Evolutionary conservation across 2,329 filamentous ascomycete species (phyloP).

Genomic region (Claviceps humidiphila): DNA sequence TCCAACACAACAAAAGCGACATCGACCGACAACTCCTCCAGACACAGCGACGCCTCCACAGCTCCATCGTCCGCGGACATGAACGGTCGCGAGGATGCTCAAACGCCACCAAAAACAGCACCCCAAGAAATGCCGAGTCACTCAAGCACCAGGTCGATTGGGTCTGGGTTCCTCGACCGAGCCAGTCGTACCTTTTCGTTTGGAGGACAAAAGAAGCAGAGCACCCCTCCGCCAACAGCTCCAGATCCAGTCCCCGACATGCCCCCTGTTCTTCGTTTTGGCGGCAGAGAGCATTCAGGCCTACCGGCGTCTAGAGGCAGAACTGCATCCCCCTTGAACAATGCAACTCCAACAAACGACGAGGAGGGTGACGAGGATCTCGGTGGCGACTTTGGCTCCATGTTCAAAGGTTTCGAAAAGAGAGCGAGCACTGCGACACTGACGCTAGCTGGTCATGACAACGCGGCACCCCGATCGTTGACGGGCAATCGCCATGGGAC

Average conservation of each 20-base stretch:
- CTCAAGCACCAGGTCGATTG: conserved; percentile 33
- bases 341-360: conserved; percentile 37
- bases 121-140: conserved; percentile 25
- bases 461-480: conserved; percentile 28
- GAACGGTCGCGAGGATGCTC: conserved; percentile 16
- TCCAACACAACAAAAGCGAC: conserved; percentile 48
- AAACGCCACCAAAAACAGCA: conserved; percentile 21
- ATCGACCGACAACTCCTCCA: conserved; percentile 46
- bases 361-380: conserved; percentile 33
- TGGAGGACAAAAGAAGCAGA: conserved; percentile 39
- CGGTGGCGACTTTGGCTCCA: conserved; percentile 44
- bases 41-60: conserved; percentile 49
- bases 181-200: conserved; percentile 48
- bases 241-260: conserved; percentile 20
- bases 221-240: conserved; percentile 16
- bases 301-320: conserved; percentile 32
- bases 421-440: conserved; percentile 36
- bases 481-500: conserved; percentile 29
- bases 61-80: conserved; percentile 42
- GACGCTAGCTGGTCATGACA: conserved; percentile 28
- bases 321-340: conserved; percentile 40
- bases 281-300: conserved; percentile 17
- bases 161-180: conserved; percentile 38
- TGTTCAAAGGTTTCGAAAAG: conserved; percentile 44
- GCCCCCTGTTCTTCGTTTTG: conserved; percentile 25